Evolutionary conservation across 2,329 filamentous ascomycete genomes (phyloP), one percentile per base, ranked within the genome.

Genomic region (Corinectria fuckeliana): DNA sequence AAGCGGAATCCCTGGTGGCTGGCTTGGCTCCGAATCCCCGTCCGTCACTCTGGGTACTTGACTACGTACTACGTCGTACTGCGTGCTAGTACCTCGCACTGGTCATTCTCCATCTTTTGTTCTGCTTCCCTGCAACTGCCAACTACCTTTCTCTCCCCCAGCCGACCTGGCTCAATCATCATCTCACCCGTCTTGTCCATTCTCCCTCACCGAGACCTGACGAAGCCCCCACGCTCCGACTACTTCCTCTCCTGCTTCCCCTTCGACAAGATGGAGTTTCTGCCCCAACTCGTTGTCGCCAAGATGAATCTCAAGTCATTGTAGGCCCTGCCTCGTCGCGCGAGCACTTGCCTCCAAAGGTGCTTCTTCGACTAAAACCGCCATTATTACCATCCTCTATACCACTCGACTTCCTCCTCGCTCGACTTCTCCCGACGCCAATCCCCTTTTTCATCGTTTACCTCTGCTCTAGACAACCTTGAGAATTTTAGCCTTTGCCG

Each of bases 181-280:
- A 61, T 62, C 62, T 57, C 60, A 56, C 59, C 61, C 59, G 11
- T 56, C 60, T 65, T 66, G 60, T 53, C 61, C 64, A 10, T 64
- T 70, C 68, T 70, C 34, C 67, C 44, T 70, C 66, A 70, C 68
- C 68, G 68, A 70, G 64, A 61, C 55, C 41, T 55, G 39, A 61
- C 59, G 52, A 41, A 47, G 54, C 58, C 67, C 67, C 67, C 68
- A 69, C 68, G 61, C 60, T 50, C 56, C 53, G 56, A 56, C 52
- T 64, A 63, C 62, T 67, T 65, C 60, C 56, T 67, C 67, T 67
- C 59, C 53, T 67, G 62, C 60, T 66, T 61, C 57, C 49, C 26
- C 30, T 41, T 34, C 36, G 34, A 52, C 50, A 55, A 59, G 60
- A 63, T 68, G 63, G 66, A 65, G 66, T 70, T 69, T 60, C 50